Conservation (phyloP, 176 grass and related monocot species). For the Lolium multiflorum region DNA sequence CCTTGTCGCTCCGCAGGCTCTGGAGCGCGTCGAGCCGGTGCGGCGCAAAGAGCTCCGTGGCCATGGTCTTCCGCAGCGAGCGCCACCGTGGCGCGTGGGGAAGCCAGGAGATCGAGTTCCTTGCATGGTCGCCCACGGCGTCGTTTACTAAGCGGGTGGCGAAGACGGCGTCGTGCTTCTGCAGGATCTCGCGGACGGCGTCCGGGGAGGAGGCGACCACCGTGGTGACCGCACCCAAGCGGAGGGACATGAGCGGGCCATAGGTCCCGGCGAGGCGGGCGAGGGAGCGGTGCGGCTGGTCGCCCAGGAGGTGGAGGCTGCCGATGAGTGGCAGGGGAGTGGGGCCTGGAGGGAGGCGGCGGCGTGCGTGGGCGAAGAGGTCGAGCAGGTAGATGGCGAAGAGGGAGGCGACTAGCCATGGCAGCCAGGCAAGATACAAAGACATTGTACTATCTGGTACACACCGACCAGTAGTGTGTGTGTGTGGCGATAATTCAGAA, state of each 20-base stretch:
- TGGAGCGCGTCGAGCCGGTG: neutral
- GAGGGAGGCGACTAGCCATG: conserved; percentile 28
- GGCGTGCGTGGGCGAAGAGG: too few species aligned
- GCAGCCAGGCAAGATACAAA: neutral
- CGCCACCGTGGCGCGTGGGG: conserved; percentile 2
- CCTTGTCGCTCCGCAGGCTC: too few species aligned
- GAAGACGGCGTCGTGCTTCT: conserved; percentile 45
- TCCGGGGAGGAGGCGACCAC: too few species aligned
- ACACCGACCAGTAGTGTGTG: too few species aligned
- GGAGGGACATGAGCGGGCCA: too few species aligned
- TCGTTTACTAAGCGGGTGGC: neutral
- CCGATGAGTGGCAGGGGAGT: too few species aligned
- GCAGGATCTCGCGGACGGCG: conserved; percentile 39
- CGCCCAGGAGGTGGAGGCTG: too few species aligned
- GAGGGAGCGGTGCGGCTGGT: too few species aligned
- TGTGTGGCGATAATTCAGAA: too few species aligned
- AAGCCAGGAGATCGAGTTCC: neutral
- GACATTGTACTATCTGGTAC: neutral
- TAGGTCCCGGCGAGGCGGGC: too few species aligned
- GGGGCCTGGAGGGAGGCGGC: too few species aligned
- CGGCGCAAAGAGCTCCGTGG: conserved; percentile 41
- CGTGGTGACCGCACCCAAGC: too few species aligned
- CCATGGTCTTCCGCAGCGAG: conserved; percentile 27
- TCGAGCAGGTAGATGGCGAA: neutral
- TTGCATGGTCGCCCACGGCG: neutral